Base-by-base conservation (phyloP, 129 eudicot species). In the carrot (Daucus carota) region DNA sequence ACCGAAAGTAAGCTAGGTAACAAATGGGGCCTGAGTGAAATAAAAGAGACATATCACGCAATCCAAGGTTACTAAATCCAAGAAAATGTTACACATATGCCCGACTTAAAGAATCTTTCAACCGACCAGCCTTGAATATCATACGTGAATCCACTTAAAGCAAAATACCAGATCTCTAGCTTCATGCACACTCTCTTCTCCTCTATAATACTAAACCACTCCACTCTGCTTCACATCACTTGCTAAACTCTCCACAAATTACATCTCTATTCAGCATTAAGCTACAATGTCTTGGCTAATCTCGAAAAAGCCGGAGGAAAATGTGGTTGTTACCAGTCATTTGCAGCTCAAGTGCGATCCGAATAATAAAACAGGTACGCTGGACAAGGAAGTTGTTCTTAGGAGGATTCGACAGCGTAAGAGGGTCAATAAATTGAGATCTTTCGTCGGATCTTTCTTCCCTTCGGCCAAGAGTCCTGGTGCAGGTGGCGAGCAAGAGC, bases 331-430 rank as follows among this genome's bases (percentile, higher is more conserved):
- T 2, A 79, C 72, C 38, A 84, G 83, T 48, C 86, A 84, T 28
- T 66, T 89, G 40, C 81, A 77, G 63, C 77, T 89, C 80, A 84
- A 84, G 86, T 81, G 80, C 5, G 73, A 48, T 32, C 63, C 31
- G 5, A 77, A 81, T 75, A 8, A 80, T 4, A 62, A 62, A 6
- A 15, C 78, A 28, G 84, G 59, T 17, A 41, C 82, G 16, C 76
- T 91, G 0, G 91, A 86, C 80, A 91, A 81, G 60, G 83, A 85
- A 44, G 88, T 42, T 32, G 86, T 91, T 18, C 93, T 91, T 44
- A 78, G 88, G 13, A 86, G 93, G 50, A 88, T 91, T 41, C 91
- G 93, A 45, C 97, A 83, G 76, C 88, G 87, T 47, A 88, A 83
- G 84, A 79, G 88, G 15, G 80, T 80, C 54, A 86, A 86, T 70